Evolutionary conservation across 495 filamentous ascomycete species (phyloP).

Genomic region (Rusavskia elegans): DNA sequence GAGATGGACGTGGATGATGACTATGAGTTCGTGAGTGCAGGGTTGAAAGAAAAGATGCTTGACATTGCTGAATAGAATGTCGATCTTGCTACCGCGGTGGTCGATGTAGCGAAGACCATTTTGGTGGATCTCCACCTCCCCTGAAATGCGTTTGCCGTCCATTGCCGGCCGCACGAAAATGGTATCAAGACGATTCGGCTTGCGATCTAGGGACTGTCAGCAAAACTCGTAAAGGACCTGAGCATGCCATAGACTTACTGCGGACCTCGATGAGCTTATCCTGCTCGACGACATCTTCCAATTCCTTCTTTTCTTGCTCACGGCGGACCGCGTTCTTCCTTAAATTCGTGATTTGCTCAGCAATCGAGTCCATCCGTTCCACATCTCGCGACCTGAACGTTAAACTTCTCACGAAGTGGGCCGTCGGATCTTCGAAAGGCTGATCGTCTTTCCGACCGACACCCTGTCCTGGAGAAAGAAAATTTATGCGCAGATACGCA

Average conservation of each 20-base stretch:
- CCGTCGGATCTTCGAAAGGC: conserved; percentile 90
- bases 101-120: conserved; percentile 93
- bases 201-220: conserved; percentile 49
- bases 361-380: conserved; percentile 73
- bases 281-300: conserved; percentile 99
- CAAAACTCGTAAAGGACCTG: background rate
- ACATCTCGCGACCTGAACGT: conserved; percentile 86
- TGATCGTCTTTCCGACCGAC: conserved; percentile 97
- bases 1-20: conserved; percentile 94
- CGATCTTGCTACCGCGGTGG: conserved; percentile 46
- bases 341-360: conserved; percentile 79
- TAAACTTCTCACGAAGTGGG: conserved; percentile 88
- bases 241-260: conserved; percentile 35
- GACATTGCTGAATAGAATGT: conserved; percentile 95
- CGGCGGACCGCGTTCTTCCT: conserved; percentile 78
- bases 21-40: conserved; percentile 85
- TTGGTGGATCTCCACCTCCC: conserved; percentile 91
- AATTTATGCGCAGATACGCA: conserved; percentile 89
- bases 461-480: conserved; percentile 91
- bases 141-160: conserved; percentile 90
- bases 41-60: conserved; percentile 99
- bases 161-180: conserved; percentile 86
- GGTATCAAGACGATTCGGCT: conserved; percentile 72
- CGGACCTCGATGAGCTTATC: conserved; percentile 87
- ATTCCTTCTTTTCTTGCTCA: conserved; percentile 97